Conservation (phyloP, 1,139 yeast genomes). For the Maudiozyma humilis region DNA sequence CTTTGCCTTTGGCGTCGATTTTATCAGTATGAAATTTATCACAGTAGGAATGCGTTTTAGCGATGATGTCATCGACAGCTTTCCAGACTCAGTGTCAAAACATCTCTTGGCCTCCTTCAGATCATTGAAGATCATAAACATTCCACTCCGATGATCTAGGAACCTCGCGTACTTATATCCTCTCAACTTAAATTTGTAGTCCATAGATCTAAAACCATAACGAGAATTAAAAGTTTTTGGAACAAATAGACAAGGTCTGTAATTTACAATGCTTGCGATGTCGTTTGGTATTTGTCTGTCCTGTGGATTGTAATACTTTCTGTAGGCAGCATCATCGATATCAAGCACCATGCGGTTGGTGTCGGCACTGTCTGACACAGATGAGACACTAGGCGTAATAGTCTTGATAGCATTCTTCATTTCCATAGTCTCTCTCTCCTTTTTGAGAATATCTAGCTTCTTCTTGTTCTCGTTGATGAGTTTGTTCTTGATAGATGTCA, state of each 20-base stretch:
- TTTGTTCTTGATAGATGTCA: slow-evolving; percentile 20
- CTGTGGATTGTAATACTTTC: slow-evolving; percentile 6
- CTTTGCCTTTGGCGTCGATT: slow-evolving; percentile 9
- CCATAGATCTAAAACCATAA: slow-evolving; percentile 25
- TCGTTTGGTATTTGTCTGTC: slow-evolving; percentile 38
- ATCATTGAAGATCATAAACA: slow-evolving; percentile 61
- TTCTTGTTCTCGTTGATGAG: slow-evolving; percentile 21
- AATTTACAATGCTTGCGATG: slow-evolving; percentile 40
- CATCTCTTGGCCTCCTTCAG: slow-evolving; percentile 59
- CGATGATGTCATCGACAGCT: slow-evolving; percentile 26
- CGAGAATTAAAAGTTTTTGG: slow-evolving; percentile 25
- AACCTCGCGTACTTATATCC: slow-evolving; percentile 59
- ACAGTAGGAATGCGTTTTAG: slow-evolving; percentile 23
- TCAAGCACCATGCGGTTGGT: neutral
- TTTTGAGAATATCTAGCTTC: slow-evolving; percentile 12
- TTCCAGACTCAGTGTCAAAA: slow-evolving; percentile 59
- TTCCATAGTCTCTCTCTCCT: slow-evolving; percentile 3
- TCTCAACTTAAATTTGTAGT: slow-evolving; percentile 26
- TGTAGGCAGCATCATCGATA: slow-evolving; percentile 4
- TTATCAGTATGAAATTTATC: slow-evolving; percentile 22
- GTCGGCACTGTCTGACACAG: neutral
- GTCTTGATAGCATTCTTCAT: slow-evolving; percentile 2
- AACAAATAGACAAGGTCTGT: slow-evolving; percentile 48
- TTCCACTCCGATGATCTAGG: slow-evolving; percentile 55
- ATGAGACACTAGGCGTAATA: neutral